Evolutionary conservation across 1,284 basidiomycete species (phyloP), one percentile per base, ranked within the genome.

Genomic region (Ganoderma lingzhi): DNA sequence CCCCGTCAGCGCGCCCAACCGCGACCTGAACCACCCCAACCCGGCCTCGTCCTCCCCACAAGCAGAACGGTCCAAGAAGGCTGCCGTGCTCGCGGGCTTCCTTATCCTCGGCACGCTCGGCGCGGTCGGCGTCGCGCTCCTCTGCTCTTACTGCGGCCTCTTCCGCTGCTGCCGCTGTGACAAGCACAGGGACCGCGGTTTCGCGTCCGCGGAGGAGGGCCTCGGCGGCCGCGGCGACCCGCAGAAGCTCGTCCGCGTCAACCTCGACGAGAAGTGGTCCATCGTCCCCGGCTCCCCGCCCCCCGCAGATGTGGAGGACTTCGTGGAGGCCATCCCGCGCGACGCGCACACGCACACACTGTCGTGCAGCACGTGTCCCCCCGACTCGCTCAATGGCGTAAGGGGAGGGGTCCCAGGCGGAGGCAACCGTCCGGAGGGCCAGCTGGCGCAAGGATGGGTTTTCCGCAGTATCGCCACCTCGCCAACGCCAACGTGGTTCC

Each of bases 61-160:
- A 14, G 69, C 75, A 0, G 65, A 76, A 45, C 70, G 71, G 8
- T 72, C 76, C 2, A 75, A 75, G n/a, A 71, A 68, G 51, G 69
- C 74, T 12, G 74, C 78, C 28, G 59, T 78, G 17, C 67, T 79
- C 30, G 78, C 78, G 2, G 75, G 75, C 41, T 71, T 79, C 28
- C 69, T 80, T 14, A 76, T 76, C 41, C 65, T 80, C 9, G 74
- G 71, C 23, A 72, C 71, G 2, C 71, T 80, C 51, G 58, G 71
- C 6, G 72, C 74, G 42, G 69, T 80, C n/a, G 73, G 73, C 3
- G 66, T 72, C 8, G 74, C 71, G 63, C 65, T 75, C 8, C 65
- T 77, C 60, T 79, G 78, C 68, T 72, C 76, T 70, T 77, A 75
- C 41, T 77, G 75, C 68, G 73, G 74, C 12, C 53, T 76, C 28